Evolutionary conservation across 495 filamentous ascomycete species (phyloP).

Genomic region (Xylaria telfairii): DNA sequence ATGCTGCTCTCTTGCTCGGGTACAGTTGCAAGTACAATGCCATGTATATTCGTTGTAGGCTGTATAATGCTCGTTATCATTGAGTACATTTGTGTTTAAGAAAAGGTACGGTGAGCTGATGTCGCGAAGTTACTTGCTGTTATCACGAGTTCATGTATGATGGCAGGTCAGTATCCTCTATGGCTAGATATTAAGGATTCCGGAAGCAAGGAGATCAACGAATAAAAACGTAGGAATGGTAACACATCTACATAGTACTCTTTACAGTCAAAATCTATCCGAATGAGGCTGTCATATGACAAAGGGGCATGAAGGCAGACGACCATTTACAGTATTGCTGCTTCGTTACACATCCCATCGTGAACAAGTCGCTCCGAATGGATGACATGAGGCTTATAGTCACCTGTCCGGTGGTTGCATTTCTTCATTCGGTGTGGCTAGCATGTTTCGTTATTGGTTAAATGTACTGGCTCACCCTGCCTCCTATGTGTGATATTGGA

Average conservation of each 20-base stretch:
- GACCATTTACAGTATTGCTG: neutral
- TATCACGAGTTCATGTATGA: neutral
- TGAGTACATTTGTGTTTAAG: neutral
- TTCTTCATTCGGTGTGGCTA: neutral
- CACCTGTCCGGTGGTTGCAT: slow-evolving; percentile 2
- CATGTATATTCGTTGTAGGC: neutral
- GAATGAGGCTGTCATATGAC: neutral
- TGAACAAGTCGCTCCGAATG: slow-evolving; percentile 18
- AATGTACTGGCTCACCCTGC: neutral
- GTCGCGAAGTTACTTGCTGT: neutral
- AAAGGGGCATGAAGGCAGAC: neutral
- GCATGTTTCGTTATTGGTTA: neutral
- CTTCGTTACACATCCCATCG: slow-evolving; percentile 7
- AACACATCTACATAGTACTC: neutral
- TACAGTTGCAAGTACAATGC: neutral
- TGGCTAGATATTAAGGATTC: neutral
- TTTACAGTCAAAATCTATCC: neutral
- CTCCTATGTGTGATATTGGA: neutral
- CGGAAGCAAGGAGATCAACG: neutral
- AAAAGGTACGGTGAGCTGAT: neutral
- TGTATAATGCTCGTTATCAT: neutral
- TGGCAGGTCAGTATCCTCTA: neutral
- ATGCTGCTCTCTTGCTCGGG: neutral
- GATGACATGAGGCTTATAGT: neutral
- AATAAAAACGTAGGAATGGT: neutral